Conservation (phyloP, 305 asterid species). For the Ilex paraguariensis region DNA sequence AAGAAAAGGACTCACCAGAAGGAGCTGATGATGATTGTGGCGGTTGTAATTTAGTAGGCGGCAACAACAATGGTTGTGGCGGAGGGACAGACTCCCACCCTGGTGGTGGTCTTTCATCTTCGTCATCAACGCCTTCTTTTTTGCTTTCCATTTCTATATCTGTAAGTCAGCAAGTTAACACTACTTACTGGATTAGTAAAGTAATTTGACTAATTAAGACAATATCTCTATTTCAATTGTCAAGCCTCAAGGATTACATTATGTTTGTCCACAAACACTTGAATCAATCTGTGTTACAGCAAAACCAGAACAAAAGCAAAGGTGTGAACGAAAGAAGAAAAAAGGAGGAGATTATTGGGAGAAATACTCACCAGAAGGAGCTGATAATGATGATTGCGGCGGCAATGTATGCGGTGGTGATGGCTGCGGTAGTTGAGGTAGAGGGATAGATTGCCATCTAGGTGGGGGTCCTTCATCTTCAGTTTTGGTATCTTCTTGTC, state of each 20-base stretch:
- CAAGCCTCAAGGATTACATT: no score
- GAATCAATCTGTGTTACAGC: no score
- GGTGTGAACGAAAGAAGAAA: no score
- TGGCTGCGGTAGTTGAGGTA: neutral
- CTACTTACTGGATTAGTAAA: no score
- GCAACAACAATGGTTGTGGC: neutral
- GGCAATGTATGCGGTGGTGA: neutral
- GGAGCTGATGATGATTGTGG: no score
- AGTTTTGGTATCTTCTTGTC: neutral
- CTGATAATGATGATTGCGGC: neutral
- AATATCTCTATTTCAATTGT: no score
- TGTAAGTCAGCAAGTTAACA: neutral
- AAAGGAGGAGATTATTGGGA: neutral
- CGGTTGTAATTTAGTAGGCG: no score
- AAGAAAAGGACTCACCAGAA: constrained; percentile 30
- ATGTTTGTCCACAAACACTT: no score
- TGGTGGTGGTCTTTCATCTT: neutral
- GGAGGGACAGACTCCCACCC: neutral
- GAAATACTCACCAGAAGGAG: neutral
- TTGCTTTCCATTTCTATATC: neutral
- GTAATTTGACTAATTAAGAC: no score
- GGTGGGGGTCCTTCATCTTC: constrained; percentile 4
- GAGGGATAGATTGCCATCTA: neutral
- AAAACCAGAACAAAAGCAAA: no score
- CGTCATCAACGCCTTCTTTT: neutral